A percentile compares a stretch with the other conserved stretches of the same genome.
These are phyloP conservation scores for Penicillium cataractarum DNA, from an alignment of 495 filamentous ascomycete species.

Conservation along the genomic window DNA sequence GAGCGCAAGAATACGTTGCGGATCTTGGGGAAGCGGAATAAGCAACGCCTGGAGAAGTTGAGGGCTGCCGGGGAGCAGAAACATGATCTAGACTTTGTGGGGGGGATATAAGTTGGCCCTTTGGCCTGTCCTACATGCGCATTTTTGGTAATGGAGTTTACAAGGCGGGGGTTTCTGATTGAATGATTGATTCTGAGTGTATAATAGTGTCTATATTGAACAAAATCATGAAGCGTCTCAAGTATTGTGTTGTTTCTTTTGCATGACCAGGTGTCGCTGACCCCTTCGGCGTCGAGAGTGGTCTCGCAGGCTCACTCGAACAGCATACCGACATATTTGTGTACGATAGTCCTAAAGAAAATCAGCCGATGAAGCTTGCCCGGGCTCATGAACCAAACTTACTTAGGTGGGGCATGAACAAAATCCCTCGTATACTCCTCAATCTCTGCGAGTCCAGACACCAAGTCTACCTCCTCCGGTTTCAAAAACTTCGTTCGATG, in stretches of 20 bases:
- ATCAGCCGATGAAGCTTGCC: slow-evolving; percentile 17
- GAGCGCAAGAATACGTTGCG: slow-evolving; percentile 65
- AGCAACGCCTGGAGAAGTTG: slow-evolving; percentile 59
- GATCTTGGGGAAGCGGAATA: slow-evolving; percentile 65
- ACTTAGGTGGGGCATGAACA: slow-evolving; percentile 61
- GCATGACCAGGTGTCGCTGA: background rate
- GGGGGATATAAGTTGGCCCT: background rate
- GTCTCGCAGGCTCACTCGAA: slow-evolving; percentile 17
- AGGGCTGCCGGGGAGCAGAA: slow-evolving; percentile 33
- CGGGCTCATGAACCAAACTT: too few relatives aligned
- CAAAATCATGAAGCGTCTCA: slow-evolving; percentile 10
- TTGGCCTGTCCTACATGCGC: background rate
- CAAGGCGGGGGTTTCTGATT: background rate
- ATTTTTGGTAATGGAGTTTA: background rate
- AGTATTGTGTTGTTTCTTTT: background rate
- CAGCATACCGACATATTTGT: slow-evolving; percentile 26
- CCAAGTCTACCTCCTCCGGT: slow-evolving; percentile 65
- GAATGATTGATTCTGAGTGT: background rate
- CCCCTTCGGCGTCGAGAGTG: background rate
- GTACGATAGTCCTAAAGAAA: slow-evolving; percentile 26
- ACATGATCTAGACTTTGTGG: background rate
- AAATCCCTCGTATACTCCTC: slow-evolving; percentile 73
- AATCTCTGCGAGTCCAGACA: slow-evolving; percentile 67
- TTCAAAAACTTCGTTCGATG: slow-evolving; percentile 62
- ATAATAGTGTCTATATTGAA: background rate